Evolutionary conservation across 1,139 yeast genomes (phyloP).

Genomic region (Meyerozyma carpophila): DNA sequence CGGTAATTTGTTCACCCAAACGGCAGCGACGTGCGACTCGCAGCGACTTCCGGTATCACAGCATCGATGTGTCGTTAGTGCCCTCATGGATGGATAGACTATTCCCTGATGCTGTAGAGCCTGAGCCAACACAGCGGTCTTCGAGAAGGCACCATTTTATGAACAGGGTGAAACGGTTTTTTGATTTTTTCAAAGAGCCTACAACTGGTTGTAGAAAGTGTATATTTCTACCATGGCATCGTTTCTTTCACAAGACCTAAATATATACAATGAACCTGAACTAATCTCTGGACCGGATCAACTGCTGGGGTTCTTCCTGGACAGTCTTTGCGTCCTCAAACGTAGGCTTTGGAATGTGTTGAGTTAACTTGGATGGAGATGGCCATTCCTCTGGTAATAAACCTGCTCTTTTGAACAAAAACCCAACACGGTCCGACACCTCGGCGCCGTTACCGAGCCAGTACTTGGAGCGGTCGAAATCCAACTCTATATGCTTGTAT

Average conservation of each 20-base stretch:
- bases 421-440: slow-evolving; percentile 78
- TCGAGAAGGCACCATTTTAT: not conserved
- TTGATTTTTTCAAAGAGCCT: not conserved
- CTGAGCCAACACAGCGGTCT: not conserved
- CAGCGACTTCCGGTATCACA: not conserved
- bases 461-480: slow-evolving; percentile 87
- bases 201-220: not conserved
- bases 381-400: slow-evolving; percentile 75
- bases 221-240: not conserved
- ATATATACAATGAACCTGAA: slow-evolving; percentile 6
- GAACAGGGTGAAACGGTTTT: not conserved
- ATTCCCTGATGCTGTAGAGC: not conserved
- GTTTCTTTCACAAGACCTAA: not conserved
- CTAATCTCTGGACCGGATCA: slow-evolving; percentile 29
- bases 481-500: slow-evolving; percentile 73
- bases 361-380: slow-evolving; percentile 23
- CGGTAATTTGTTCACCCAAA: not conserved
- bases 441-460: slow-evolving; percentile 99
- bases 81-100: not conserved
- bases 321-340: slow-evolving; percentile 21
- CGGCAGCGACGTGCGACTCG: not conserved
- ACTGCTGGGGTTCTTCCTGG: slow-evolving; percentile 30
- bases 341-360: slow-evolving; percentile 27
- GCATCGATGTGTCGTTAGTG: not conserved
- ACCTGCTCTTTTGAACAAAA: slow-evolving; percentile 74